phyloP scores from a whole-genome alignment of 257 asterid genomes.

The Forsythia suspensa region DNA sequence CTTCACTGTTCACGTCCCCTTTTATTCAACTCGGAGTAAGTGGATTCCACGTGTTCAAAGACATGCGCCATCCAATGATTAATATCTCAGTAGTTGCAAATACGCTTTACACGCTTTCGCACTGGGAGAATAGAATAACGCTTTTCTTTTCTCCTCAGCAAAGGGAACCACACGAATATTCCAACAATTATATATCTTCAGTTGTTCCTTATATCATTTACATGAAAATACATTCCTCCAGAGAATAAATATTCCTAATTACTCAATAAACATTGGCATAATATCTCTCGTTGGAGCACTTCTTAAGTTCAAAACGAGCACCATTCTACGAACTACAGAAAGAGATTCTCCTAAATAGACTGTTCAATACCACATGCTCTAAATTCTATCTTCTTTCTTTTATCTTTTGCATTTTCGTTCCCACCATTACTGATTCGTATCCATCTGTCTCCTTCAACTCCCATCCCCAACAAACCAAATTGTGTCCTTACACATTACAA shows the following conservation, averaged over 20 bases:
- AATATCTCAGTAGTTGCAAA: no score
- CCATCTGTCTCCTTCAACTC: not conserved
- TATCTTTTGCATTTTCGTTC: not conserved
- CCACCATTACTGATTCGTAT: not conserved
- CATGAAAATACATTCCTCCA: not conserved
- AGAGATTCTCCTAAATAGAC: not conserved
- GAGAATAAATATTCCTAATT: not conserved
- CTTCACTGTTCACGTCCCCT: no score
- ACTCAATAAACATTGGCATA: not conserved
- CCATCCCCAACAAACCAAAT: not conserved
- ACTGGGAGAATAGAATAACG: no score
- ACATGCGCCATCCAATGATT: no score
- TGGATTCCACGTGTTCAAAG: no score
- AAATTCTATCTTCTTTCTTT: not conserved
- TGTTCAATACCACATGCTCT: not conserved
- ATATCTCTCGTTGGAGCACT: no score
- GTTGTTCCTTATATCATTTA: not conserved
- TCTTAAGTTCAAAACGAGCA: not conserved
- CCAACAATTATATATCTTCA: not conserved
- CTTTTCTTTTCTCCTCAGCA: no score
- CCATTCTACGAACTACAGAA: not conserved
- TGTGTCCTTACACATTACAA: not conserved
- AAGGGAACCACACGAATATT: no score
- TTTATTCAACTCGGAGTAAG: no score
- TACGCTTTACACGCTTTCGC: no score